Evolutionary conservation across 306 rosid genomes (phyloP).

Genomic region (Malus sieversii): DNA sequence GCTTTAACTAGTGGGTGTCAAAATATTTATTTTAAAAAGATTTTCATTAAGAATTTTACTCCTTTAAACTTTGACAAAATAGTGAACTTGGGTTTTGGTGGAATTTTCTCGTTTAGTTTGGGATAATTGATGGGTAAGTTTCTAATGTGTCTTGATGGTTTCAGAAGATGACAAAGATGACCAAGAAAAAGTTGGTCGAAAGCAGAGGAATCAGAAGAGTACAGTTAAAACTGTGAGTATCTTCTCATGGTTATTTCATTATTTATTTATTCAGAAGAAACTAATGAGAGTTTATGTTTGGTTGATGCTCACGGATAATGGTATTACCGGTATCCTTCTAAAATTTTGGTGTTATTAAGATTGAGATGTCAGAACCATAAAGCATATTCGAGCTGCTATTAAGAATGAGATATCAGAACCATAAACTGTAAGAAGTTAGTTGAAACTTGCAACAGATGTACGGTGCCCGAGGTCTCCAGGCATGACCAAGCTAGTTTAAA

Average conservation of each 20-base stretch:
- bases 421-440: neutral
- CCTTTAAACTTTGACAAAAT: neutral
- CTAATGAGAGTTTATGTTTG: neutral
- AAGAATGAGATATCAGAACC: neutral
- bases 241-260: neutral
- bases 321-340: neutral
- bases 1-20: neutral
- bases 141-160: neutral
- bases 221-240: conserved; percentile 39
- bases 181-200: conserved; percentile 28
- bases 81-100: neutral
- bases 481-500: neutral
- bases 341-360: neutral
- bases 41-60: neutral
- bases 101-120: neutral
- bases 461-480: neutral
- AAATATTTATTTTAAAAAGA: neutral
- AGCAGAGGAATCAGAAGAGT: conserved; percentile 40
- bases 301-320: neutral
- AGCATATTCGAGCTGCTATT: neutral
- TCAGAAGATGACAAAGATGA: conserved; percentile 61
- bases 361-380: neutral
- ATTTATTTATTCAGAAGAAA: neutral
- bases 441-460: neutral
- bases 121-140: neutral